Conservation (phyloP, 2,329 filamentous ascomycete species). For the Ophiostoma tasmaniense region DNA sequence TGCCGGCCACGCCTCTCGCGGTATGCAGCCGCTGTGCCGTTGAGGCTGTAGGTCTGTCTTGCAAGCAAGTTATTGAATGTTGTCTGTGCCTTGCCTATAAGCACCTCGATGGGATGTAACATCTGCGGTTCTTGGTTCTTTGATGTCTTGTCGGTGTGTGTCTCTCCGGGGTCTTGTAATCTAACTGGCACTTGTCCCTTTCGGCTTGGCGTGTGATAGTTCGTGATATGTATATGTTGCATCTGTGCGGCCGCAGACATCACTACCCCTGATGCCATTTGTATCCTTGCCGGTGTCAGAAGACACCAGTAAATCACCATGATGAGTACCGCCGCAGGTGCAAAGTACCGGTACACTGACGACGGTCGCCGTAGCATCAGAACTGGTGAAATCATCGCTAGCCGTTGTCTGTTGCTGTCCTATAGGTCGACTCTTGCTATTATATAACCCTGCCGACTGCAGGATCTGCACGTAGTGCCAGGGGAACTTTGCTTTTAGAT, state of each 20-base stretch:
- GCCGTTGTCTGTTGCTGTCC: neutral
- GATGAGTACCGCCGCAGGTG: neutral
- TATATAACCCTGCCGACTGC: neutral
- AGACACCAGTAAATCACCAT: neutral
- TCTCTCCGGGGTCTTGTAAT: neutral
- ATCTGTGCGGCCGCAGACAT: neutral
- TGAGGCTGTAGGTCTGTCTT: conserved; percentile 40
- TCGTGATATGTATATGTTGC: neutral
- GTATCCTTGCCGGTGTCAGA: neutral
- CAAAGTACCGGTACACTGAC: conserved; percentile 1
- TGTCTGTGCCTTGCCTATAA: conserved; percentile 39
- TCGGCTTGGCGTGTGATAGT: neutral
- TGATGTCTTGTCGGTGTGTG: neutral
- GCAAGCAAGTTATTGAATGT: conserved; percentile 35
- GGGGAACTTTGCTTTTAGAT: neutral
- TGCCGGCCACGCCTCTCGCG: conserved; percentile 48
- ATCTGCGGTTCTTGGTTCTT: neutral
- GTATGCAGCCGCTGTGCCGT: conserved; percentile 47
- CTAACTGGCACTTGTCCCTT: neutral
- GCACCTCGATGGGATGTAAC: conserved; percentile 42
- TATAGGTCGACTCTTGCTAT: neutral
- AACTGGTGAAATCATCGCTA: neutral
- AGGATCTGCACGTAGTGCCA: neutral
- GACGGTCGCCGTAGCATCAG: conserved; percentile 1
- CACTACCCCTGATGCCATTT: neutral